These are phyloP conservation scores for Xylariaceae sp. DNA, from an alignment of 2,329 filamentous ascomycete genomes.

Conservation along the genomic window DNA sequence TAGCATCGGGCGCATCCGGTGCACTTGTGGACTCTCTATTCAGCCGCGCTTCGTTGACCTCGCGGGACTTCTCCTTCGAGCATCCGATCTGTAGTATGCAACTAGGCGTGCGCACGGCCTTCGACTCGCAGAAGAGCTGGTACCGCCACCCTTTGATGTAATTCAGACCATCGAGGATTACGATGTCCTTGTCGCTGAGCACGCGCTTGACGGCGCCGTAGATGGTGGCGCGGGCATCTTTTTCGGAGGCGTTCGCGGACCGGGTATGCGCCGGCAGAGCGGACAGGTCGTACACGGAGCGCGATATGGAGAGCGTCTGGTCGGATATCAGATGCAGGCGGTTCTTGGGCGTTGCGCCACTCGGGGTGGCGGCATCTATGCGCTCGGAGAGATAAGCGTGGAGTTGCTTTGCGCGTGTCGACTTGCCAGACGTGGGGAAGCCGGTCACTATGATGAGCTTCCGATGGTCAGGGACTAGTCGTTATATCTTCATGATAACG, in stretches of 20 bases:
- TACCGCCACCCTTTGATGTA: conserved; percentile 91
- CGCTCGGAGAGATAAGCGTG: conserved; percentile 56
- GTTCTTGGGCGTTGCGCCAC: conserved; percentile 39
- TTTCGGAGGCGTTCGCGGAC: conserved; percentile 69
- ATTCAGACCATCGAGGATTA: conserved; percentile 74
- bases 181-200: conserved; percentile 65
- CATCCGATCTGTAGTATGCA: conserved; percentile 66
- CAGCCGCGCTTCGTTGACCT: conserved; percentile 57
- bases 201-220: conserved; percentile 75
- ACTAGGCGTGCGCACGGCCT: conserved; percentile 68
- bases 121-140: conserved; percentile 79
- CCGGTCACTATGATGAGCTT: conserved; percentile 64
- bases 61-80: conserved; percentile 44
- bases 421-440: conserved; percentile 63
- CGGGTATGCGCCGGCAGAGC: conserved; percentile 54
- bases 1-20: conserved; percentile 6
- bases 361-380: conserved; percentile 38
- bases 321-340: conserved; percentile 71
- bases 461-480: conserved; percentile 3
- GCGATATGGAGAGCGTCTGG: conserved; percentile 62
- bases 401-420: conserved; percentile 60
- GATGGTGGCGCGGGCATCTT: conserved; percentile 70
- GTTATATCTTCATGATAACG: not conserved
- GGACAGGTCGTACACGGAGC: conserved; percentile 64
- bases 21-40: conserved; percentile 23